Percentiles rank a stretch among this genome's conserved stretches.
phyloP scores from a whole-genome alignment of 257 asterid species.

The Solanum commersonii region DNA sequence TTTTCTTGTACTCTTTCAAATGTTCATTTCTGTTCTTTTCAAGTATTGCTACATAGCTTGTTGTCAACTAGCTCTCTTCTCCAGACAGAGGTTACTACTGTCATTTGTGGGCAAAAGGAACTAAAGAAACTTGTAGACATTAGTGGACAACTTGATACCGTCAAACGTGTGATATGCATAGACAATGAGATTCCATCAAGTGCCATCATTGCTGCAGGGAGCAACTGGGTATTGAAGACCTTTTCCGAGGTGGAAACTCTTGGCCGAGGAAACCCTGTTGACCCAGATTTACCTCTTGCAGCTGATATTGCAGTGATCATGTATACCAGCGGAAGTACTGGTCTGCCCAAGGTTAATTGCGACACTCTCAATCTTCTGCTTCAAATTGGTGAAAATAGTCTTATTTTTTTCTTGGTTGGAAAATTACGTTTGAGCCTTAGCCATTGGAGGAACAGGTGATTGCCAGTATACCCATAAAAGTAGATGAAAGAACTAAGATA shows the following conservation, averaged over 20 bases:
- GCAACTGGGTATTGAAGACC: constrained; percentile 58
- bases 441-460: not conserved
- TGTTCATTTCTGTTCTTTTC: not conserved
- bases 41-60: not conserved
- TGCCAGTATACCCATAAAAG: not conserved
- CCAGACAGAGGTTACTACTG: constrained; percentile 98
- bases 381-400: not conserved
- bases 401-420: not conserved
- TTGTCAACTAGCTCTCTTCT: constrained; percentile 15
- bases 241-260: constrained; percentile 61
- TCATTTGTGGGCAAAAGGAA: constrained; percentile 84
- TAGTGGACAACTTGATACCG: constrained; percentile 88
- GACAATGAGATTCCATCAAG: constrained; percentile 63
- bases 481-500: not conserved
- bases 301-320: constrained; percentile 93
- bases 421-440: not conserved
- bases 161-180: constrained; percentile 76
- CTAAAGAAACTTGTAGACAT: constrained; percentile 72
- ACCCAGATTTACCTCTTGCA: constrained; percentile 73
- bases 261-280: constrained; percentile 67
- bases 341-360: constrained; percentile 86
- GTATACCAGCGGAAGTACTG: constrained; percentile 99
- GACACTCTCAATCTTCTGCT: not conserved
- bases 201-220: constrained; percentile 32
- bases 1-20: not conserved